These are phyloP conservation scores for Pythium guiyangense DNA, from an alignment of 352 stramenopile genomes.

Conservation along the genomic window DNA sequence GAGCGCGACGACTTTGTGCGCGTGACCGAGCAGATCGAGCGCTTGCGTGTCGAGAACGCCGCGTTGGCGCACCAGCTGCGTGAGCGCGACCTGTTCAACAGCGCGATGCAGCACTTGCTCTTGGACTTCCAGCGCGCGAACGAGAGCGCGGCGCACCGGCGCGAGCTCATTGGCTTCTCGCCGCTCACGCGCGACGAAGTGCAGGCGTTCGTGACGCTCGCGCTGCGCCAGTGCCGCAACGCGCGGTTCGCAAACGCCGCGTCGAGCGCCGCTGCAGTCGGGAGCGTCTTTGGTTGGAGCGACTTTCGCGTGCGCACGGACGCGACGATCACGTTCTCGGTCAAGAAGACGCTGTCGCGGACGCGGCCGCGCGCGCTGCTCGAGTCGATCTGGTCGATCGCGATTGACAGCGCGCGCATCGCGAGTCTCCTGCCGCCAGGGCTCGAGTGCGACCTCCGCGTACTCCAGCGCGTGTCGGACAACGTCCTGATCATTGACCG, in stretches of 20 bases:
- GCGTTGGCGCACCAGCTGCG: slow-evolving; percentile 31
- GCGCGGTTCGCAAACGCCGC: slow-evolving; percentile 26
- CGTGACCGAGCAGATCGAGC: slow-evolving; percentile 41
- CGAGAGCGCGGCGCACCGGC: slow-evolving; percentile 13
- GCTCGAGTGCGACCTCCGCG: slow-evolving; percentile 33
- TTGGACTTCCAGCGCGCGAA: slow-evolving; percentile 25
- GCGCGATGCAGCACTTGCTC: slow-evolving; percentile 52
- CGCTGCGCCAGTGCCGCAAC: slow-evolving; percentile 27
- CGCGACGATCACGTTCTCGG: slow-evolving; percentile 42
- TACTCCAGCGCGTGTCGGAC: slow-evolving; percentile 38
- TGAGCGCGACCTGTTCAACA: slow-evolving; percentile 42
- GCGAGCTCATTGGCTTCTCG: slow-evolving; percentile 24
- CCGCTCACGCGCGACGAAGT: slow-evolving; percentile 34
- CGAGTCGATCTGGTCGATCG: slow-evolving; percentile 30
- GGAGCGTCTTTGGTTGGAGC: slow-evolving; percentile 47
- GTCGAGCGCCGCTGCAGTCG: slow-evolving; percentile 21
- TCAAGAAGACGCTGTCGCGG: slow-evolving; percentile 38
- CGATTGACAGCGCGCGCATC: slow-evolving; percentile 29
- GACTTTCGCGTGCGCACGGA: slow-evolving; percentile 34
- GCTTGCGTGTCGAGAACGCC: slow-evolving; percentile 38
- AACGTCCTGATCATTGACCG: slow-evolving; percentile 46
- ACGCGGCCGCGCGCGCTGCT: slow-evolving; percentile 21
- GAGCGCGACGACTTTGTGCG: slow-evolving; percentile 33
- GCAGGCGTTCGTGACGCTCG: slow-evolving; percentile 16
- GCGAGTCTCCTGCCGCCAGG: slow-evolving; percentile 27